These are phyloP conservation scores for Pseudogymnoascus sp. DNA, from an alignment of 2,329 filamentous ascomycete species.

Conservation along the genomic window DNA sequence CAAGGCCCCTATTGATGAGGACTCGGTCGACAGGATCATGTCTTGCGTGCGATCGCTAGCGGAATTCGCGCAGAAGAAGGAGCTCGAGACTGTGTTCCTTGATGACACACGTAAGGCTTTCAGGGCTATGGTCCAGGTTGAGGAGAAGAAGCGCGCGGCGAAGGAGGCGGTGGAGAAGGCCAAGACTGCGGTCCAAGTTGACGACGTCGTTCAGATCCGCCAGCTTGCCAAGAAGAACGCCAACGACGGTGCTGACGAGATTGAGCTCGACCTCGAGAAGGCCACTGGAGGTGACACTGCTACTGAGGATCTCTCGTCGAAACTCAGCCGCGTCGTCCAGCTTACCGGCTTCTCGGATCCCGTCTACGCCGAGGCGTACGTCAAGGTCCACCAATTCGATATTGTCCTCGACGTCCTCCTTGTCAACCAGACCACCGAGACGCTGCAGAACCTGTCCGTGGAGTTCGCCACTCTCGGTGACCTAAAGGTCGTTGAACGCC, in stretches of 20 bases:
- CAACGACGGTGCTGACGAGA: slow-evolving; percentile 71
- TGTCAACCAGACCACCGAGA: slow-evolving; percentile 95
- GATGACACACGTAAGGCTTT: slow-evolving; percentile 94
- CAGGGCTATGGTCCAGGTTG: slow-evolving; percentile 91
- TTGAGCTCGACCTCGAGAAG: slow-evolving; percentile 83
- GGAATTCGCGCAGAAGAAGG: slow-evolving; percentile 82
- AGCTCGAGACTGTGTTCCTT: slow-evolving; percentile 85
- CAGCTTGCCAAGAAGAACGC: slow-evolving; percentile 89
- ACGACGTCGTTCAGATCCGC: slow-evolving; percentile 87
- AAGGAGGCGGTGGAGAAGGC: slow-evolving; percentile 90
- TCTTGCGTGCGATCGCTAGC: slow-evolving; percentile 87
- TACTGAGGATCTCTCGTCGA: slow-evolving; percentile 81
- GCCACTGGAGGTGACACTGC: slow-evolving; percentile 84
- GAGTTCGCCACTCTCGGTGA: slow-evolving; percentile 98
- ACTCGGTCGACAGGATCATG: slow-evolving; percentile 98
- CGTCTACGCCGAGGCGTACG: slow-evolving; percentile 97
- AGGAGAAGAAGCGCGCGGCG: slow-evolving; percentile 95
- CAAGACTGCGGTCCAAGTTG: slow-evolving; percentile 88
- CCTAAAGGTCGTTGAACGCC: slow-evolving; percentile 93
- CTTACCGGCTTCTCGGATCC: slow-evolving; percentile 96
- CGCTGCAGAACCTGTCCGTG: slow-evolving; percentile 90
- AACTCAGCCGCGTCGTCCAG: slow-evolving; percentile 92
- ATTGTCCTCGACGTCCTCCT: slow-evolving; percentile 94
- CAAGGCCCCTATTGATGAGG: slow-evolving; percentile 93
- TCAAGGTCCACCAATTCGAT: slow-evolving; percentile 98